Evolutionary conservation across 768 basidiomycete genomes (phyloP).

Genomic region (Neoboletus brunneissimus): DNA sequence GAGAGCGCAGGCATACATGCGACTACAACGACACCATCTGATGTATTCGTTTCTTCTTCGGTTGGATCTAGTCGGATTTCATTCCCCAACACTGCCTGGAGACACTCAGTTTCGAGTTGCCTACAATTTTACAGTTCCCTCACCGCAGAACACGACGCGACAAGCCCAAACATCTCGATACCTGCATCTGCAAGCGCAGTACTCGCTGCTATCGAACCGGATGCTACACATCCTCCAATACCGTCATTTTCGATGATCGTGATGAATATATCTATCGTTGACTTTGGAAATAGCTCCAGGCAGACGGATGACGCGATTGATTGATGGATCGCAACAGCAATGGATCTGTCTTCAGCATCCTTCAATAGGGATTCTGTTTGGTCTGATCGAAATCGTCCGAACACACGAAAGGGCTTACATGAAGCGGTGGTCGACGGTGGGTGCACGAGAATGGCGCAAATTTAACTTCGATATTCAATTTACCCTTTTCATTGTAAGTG

Average conservation of each 20-base stretch:
- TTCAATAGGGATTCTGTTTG: conserved; percentile 33
- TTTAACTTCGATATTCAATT: conserved; percentile 93
- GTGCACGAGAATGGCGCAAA: conserved; percentile 91
- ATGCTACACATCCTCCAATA: conserved; percentile 82
- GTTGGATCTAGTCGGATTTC: conserved; percentile 82
- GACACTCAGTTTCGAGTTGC: conserved; percentile 2
- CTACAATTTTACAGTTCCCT: conserved; percentile 17
- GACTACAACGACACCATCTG: conserved; percentile 69
- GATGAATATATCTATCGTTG: conserved; percentile 88
- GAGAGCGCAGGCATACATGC: conserved; percentile 88
- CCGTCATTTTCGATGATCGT: conserved; percentile 91
- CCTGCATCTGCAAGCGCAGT: conserved; percentile 92
- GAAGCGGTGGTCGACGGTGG: conserved; percentile 75
- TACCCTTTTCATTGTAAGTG: conserved; percentile 83
- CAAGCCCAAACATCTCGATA: conserved; percentile 86
- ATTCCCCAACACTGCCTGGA: conserved; percentile 53
- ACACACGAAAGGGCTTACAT: conserved; percentile 50
- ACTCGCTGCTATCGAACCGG: conserved; percentile 84
- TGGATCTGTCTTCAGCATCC: conserved; percentile 92
- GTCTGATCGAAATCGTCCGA: neutral
- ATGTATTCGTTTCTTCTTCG: conserved; percentile 55
- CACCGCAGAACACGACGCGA: conserved; percentile 79
- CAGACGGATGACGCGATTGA: conserved; percentile 80
- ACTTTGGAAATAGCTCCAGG: conserved; percentile 90
- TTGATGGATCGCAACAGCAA: conserved; percentile 83